Base-by-base conservation (phyloP, 2,329 filamentous ascomycete genomes). In the Ophiostoma piceae region DNA sequence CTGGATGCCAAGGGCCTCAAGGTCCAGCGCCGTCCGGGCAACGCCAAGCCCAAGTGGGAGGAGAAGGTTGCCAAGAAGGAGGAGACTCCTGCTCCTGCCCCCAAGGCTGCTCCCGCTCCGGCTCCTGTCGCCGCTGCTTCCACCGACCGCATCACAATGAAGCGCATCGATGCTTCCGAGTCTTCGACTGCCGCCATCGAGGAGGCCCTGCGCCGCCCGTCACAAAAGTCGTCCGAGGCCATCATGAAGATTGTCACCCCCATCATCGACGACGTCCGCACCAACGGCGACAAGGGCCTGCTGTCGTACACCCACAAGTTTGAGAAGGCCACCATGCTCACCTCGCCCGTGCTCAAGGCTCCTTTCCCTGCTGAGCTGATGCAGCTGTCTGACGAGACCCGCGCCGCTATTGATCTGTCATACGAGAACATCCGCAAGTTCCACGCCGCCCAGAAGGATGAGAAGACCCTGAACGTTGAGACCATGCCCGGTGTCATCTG, bases 401-500 rank as follows among this genome's bases (percentile, higher is more conserved):
- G 91, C 74, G 85, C 92, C 76, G 94, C 95, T n/a, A 97, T 99
- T 74, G 94, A 99, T 76, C 80, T 91, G 47, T 97, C 93, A 0
- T 98, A 91, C 76, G 92, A 96, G 76, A 99, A 99, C 78, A 99
- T 99, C 76, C 86, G 88, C 75, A 92, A 90, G 76, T 99, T 99
- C 84, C 95, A 99, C 81, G 87, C 91, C 16, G 94, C 94, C 0
- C 95, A 99, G 76, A 90, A 90, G 76, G 92, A 96, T 74, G 87
- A 91, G 35, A 91, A 92, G 79, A 85, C 92, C 1, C 84, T 99
- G 7, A 81, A 88, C 70, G 92, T 99, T 8, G 94, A 98, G 83
- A 99, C 95, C 0, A 99, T 99, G 95, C 95, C 95, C 0, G 95
- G 95, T 41, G 93, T 99, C 3, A 84, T 95, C 37, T 99, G 95